Base-by-base conservation (phyloP, 257 asterid species). In the Solanum clarkiae region DNA sequence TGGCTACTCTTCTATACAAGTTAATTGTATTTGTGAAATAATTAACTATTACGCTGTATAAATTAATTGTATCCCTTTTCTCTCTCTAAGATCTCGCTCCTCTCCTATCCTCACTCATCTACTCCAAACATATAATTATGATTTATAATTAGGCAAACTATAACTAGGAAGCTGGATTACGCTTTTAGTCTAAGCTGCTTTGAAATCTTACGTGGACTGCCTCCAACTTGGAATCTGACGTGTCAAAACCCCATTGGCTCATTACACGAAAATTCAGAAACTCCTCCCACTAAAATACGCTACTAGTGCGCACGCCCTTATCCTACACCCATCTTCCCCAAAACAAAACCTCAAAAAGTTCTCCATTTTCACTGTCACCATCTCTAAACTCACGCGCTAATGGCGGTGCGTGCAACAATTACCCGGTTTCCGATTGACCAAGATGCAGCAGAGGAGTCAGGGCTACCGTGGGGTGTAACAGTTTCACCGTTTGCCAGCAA, bases 401-500 rank as follows among this genome's bases (percentile, higher is more conserved):
- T 95, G 99, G 97, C 98, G 90, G 97, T 95, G 57, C 95, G 97
- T 80, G 92, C 98, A 84, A 88, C 98, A 71, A 88, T 90, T 88
- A 80, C 81, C 77, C 96, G 98, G 89, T 97, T 93, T 85, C 98
- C 98, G 40, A 89, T 75, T 89, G 92, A 95, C 82, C 91, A 90
- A 22, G 92, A 86, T 59, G 95, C 93, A 82, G 88, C 91, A 85
- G 98, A 93, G 68, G 89, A 92, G n/a, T 91, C 95, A 84, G 98
- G 97, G 60, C 70, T 95, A 51, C 98, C 97, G 4, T 95, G 98
- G 98, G 99, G 99, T 3, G 89, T 95, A 32, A 88, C 98, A 79
- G 88, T 95, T 85, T 88, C 95, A 85, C 99, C 98, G 55, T 97
- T 95, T 86, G 93, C 97, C 18, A 87, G 93, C n/a, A 92, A 84